Base-by-base conservation (phyloP, 208 protist species). In the Lotmaria passim region DNA sequence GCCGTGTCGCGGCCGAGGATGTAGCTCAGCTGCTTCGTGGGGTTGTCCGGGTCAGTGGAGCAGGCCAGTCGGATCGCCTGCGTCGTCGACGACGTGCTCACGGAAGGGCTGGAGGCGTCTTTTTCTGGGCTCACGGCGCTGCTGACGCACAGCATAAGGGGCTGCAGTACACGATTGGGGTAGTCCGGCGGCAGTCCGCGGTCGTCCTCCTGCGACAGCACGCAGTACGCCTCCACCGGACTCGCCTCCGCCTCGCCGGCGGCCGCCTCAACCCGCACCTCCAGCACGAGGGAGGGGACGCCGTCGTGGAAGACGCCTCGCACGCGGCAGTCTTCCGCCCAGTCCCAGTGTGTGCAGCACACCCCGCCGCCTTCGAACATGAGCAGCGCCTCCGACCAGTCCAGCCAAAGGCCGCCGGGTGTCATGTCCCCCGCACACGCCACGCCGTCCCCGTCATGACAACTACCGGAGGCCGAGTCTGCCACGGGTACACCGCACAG, bases 351-450 rank as follows among this genome's bases (percentile, higher is more conserved):
- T 3, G 39, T 70, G 77, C 75, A 80, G 75, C 66, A 87, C 31
- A 90, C 75, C 15, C 82, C 73, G 33, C 80, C 81, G n/a, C 82
- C 81, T 43, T 88, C 82, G 64, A 94, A 94, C 21, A 78, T 70
- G 11, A 60, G 11, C 31, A 85, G 46, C 51, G 73, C 83, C 50
- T 90, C 84, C 28, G 39, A 59, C 86, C 81, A 89, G 44, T 80
- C 81, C 33, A 94, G 46, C 80, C 81, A 94, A 47, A 92, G 46
- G 11, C 44, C 44, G 41, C 51, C 79, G 0, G 69, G 38, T 52
- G 66, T 59, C 75, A 75, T 56, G 83, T 69, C 52, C 33, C 58
- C 58, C 0, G 51, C 65, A 28, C 51, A 62, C 33, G 59, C 53
- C 26, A 71, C 48, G 58, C 63, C 57, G 33, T 67, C 57, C 62